Evolutionary conservation across 192 early-diverging fungal species (phyloP), one percentile per base, ranked within the genome.

Genomic region (Podila clonocystis): DNA sequence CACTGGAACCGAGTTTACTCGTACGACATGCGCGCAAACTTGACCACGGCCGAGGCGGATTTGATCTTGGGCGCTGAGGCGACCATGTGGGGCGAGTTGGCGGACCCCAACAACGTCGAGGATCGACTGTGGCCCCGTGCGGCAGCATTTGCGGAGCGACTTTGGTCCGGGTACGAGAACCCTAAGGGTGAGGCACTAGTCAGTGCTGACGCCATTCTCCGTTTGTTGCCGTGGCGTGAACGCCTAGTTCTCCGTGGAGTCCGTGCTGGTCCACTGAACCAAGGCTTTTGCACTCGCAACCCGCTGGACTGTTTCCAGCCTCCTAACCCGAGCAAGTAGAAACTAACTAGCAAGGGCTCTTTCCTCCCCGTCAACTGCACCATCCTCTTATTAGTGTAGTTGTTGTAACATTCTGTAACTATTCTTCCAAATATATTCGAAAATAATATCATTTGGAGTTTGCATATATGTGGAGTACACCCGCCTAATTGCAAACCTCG

Each of bases 241-340:
- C 83, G 85, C 49, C 82, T 91, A 80, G 83, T 91, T 12, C 84
- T 82, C 3, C 90, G 90, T 50, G 90, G 90, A 17, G 86, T 87
- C 38, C 75, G 59, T n/a, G 89, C 88, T 15, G 84, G 83, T 62
- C 90, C 90, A 19, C 66, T 91, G 68, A 87, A 89, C 85, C 89
- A 89, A 66, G 87, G 88, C 36, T 91, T 88, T 84, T 91, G 90
- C 41, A 89, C 89, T 0, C 84, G 90, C 50, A 88, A 91, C 67
- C 90, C 90, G 1, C 41, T 82, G 15, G 72, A 82, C 30, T 82
- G 79, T 72, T 82, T 82, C 68, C 79, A 82, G 63, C 79, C 79
- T 57, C 67, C 79, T 60, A 68, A 68, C 38, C 67, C 67, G 29
- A 66, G 20, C 65, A 61, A 61, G 19, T 28, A 31, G 30, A 61